These are phyloP conservation scores for Brassica napus DNA, from an alignment of 345 rosid genomes.

Conservation along the genomic window DNA sequence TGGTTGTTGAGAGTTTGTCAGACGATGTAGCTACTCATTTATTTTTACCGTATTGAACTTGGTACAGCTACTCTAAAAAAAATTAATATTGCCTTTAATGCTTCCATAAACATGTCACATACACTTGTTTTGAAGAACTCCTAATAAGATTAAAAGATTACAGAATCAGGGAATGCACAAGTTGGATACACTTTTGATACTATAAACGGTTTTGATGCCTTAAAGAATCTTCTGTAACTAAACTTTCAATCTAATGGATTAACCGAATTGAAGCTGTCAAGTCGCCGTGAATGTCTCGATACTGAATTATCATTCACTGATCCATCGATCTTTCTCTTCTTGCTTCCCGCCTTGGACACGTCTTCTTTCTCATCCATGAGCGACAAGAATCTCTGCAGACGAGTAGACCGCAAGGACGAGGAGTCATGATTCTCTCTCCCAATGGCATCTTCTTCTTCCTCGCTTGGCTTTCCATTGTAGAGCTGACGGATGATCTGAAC, in stretches of 20 bases:
- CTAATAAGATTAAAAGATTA: not conserved
- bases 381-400: constrained; percentile 58
- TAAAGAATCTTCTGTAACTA: constrained; percentile 7
- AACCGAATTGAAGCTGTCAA: constrained; percentile 25
- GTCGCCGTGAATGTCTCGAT: constrained; percentile 23
- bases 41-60: not conserved
- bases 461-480: constrained; percentile 24
- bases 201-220: not conserved
- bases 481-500: constrained; percentile 51
- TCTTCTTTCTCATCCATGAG: constrained; percentile 82
- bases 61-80: not conserved
- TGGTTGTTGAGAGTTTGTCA: not conserved
- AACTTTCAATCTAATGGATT: constrained; percentile 30
- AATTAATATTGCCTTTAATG: not conserved
- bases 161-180: not conserved
- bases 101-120: not conserved
- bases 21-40: not conserved
- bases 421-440: constrained; percentile 32
- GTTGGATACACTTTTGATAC: not conserved
- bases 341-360: constrained; percentile 40
- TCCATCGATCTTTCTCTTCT: constrained; percentile 59
- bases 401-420: constrained; percentile 43
- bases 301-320: constrained; percentile 35
- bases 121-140: not conserved
- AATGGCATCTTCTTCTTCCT: constrained; percentile 42